Evolutionary conservation across 2,329 filamentous ascomycete genomes (phyloP), one percentile per base, ranked within the genome.

Genomic region (Ceratocystis ficicola): DNA sequence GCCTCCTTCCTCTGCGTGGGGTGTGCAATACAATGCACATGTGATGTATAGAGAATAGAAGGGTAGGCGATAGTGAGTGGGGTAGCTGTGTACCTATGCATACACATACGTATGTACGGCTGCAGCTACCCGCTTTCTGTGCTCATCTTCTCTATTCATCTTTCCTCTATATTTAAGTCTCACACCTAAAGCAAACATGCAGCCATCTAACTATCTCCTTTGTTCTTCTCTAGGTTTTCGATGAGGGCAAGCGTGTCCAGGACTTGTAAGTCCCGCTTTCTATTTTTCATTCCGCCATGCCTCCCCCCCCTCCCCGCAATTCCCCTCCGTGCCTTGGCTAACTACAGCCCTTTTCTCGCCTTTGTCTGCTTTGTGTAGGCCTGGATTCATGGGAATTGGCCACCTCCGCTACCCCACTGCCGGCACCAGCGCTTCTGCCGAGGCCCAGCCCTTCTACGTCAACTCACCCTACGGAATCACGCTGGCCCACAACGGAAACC

Each of bases 401-500:
- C 92, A 96, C 75, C 76, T 96, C 70, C 82, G 92, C 74, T 96
- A 96, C 75, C 92, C 92, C 10, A 96, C 92, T 6, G 88, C 89
- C 12, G 92, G 92, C 66, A 94, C 86, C 74, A 89, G 87, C 70
- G 79, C 78, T 66, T 76, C 75, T 72, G 86, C 90, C 6, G 90
- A 96, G 76, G 89, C 90, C 10, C 91, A 96, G 76, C 92, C 92
- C 0, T 95, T 96, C 75, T 96, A 94, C 73, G 68, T 93, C 71
- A 95, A 95, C 78, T 84, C 81, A 66, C 90, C 89, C 0, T 94
- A 90, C 73, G 90, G 90, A 61, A 87, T 95, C 71, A 88, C 83
- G 72, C 83, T 94, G 73, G 83, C 86, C 25, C 87, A 94, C 76
- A 96, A 96, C 72, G 91, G 92, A 68, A 96, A 96, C 76, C 80